These are phyloP conservation scores for Phytopythium montanum DNA, from an alignment of 352 stramenopile genomes.

Conservation along the genomic window DNA sequence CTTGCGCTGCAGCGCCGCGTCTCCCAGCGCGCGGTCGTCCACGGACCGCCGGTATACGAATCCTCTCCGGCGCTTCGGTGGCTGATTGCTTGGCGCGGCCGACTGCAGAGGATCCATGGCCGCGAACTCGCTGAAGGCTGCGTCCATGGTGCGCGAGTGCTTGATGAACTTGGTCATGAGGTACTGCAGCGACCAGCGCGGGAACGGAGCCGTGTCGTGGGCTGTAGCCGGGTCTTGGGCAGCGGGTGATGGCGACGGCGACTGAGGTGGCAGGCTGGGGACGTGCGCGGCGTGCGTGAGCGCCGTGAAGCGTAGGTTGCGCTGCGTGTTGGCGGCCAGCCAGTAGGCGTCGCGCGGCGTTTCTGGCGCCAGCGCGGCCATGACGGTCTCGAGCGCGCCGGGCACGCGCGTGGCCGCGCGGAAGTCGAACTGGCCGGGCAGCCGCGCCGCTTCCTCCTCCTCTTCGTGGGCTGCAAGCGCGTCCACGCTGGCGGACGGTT, in stretches of 20 bases:
- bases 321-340: conserved; percentile 65
- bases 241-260: conserved; percentile 34
- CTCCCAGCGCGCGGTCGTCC: conserved; percentile 43
- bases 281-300: conserved; percentile 35
- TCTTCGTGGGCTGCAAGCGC: neutral
- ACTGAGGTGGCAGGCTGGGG: too few relatives aligned
- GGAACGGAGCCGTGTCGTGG: conserved; percentile 22
- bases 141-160: conserved; percentile 52
- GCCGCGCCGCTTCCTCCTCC: neutral
- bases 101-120: conserved; percentile 15
- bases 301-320: conserved; percentile 46
- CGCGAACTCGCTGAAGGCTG: conserved; percentile 64
- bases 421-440: conserved; percentile 50
- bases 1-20: conserved; percentile 35
- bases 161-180: conserved; percentile 55
- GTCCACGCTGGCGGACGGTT: conserved; percentile 11
- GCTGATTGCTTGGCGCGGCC: conserved; percentile 3
- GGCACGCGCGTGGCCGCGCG: conserved; percentile 63
- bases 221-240: conserved; percentile 2
- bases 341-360: conserved; percentile 66
- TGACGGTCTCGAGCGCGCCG: conserved; percentile 47
- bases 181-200: conserved; percentile 69
- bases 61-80: conserved; percentile 30
- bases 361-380: conserved; percentile 55
- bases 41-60: conserved; percentile 77